Conservation (phyloP, 1,284 basidiomycete genomes). For the Ceratobasidium sp. region DNA sequence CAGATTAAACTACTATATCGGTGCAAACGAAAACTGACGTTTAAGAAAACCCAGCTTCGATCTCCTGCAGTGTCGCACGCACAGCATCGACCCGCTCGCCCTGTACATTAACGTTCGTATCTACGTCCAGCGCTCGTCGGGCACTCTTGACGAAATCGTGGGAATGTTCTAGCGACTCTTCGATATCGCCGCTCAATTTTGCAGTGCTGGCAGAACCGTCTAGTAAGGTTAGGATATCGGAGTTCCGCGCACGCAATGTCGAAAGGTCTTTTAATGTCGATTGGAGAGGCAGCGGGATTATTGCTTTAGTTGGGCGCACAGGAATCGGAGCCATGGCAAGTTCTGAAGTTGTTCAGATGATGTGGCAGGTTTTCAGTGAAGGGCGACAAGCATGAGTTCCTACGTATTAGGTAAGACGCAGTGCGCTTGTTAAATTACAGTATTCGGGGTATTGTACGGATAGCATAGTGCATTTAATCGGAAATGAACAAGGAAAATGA, state of each 20-base stretch:
- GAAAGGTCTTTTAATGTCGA: constrained; percentile 27
- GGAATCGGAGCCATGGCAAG: constrained; percentile 37
- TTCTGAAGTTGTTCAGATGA: constrained; percentile 11
- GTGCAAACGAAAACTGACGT: neutral
- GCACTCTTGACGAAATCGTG: constrained; percentile 28
- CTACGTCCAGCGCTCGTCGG: constrained; percentile 18
- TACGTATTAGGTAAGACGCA: constrained; percentile 4
- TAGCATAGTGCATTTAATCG: too few relatives aligned
- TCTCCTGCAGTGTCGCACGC: constrained; percentile 33
- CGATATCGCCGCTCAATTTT: neutral
- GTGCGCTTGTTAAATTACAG: neutral
- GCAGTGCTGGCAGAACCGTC: neutral
- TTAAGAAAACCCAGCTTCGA: constrained; percentile 25
- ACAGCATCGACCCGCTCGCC: constrained; percentile 36
- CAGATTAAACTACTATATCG: neutral
- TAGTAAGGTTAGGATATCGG: constrained; percentile 18
- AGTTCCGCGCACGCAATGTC: constrained; percentile 5
- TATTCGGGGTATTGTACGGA: neutral
- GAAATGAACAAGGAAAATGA: too few relatives aligned
- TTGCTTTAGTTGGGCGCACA: constrained; percentile 18
- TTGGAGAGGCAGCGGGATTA: constrained; percentile 31
- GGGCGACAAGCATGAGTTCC: neutral
- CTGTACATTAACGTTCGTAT: constrained; percentile 25
- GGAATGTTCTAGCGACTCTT: constrained; percentile 18
- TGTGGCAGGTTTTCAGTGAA: constrained; percentile 25